Conservation (phyloP, 805 yeast species). For the Kazachstania bromeliacearum region DNA sequence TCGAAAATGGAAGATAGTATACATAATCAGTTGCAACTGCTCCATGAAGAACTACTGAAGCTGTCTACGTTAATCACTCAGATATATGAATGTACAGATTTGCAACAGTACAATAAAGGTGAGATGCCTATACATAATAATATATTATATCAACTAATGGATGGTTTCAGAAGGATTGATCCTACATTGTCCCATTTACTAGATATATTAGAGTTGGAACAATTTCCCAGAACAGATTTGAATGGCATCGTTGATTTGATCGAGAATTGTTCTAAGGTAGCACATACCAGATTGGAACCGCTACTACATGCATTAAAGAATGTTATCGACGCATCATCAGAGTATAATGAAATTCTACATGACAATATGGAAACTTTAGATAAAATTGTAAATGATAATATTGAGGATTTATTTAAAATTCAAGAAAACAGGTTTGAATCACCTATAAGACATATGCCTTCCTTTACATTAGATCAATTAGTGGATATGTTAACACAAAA, state of each 20-base stretch:
- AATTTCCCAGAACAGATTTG: constrained; percentile 10
- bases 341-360: constrained; percentile 36
- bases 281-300: constrained; percentile 18
- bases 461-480: constrained; percentile 30
- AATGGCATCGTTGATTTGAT: constrained; percentile 23
- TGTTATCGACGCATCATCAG: constrained; percentile 33
- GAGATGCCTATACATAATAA: too few relatives aligned
- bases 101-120: too few relatives aligned
- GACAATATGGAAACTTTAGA: constrained; percentile 36
- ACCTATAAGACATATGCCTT: constrained; percentile 34
- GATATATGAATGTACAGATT: too few relatives aligned
- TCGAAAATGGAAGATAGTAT: neutral
- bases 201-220: constrained; percentile 28
- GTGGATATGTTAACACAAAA: constrained; percentile 22
- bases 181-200: constrained; percentile 29
- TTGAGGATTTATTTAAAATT: constrained; percentile 30
- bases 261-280: constrained; percentile 18
- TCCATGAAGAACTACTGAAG: constrained; percentile 1
- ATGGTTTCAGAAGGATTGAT: constrained; percentile 30
- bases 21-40: constrained; percentile 1
- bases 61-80: neutral
- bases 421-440: constrained; percentile 33
- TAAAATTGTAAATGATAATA: constrained; percentile 32
- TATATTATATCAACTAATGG: constrained; percentile 11
- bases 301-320: constrained; percentile 24